phyloP scores from a whole-genome alignment of 805 yeast species.

The Saturnispora kantuleensis region DNA sequence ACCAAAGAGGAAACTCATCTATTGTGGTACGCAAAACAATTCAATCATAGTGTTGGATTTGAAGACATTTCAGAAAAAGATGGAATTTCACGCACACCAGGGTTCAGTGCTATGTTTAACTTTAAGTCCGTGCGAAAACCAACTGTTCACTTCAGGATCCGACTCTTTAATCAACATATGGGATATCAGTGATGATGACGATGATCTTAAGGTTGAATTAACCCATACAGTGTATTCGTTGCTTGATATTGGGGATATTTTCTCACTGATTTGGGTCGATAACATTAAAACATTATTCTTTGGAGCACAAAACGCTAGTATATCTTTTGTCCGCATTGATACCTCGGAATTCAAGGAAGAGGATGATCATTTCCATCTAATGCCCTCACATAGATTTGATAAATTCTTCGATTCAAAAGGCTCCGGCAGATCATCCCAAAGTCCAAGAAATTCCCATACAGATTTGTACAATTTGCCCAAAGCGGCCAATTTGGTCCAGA shows the following conservation, averaged over 20 bases:
- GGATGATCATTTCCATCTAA: slow-evolving; percentile 22
- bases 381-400: slow-evolving; percentile 64
- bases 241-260: slow-evolving; percentile 88
- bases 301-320: slow-evolving; percentile 89
- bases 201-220: slow-evolving; percentile 12
- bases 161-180: slow-evolving; percentile 86
- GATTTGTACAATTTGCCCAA: slow-evolving; percentile 14
- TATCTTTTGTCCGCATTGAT: slow-evolving; percentile 56
- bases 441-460: background rate
- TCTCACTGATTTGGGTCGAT: slow-evolving; percentile 66
- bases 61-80: slow-evolving; percentile 46
- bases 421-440: slow-evolving; percentile 1
- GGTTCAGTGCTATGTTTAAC: slow-evolving; percentile 70
- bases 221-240: slow-evolving; percentile 73
- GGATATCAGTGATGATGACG: slow-evolving; percentile 37
- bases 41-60: slow-evolving; percentile 64
- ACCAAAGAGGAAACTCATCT: slow-evolving; percentile 46
- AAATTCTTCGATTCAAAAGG: slow-evolving; percentile 86
- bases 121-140: slow-evolving; percentile 42
- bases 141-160: slow-evolving; percentile 75
- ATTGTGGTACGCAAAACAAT: slow-evolving; percentile 89
- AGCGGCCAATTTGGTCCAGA: slow-evolving; percentile 44
- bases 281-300: slow-evolving; percentile 52
- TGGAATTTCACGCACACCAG: slow-evolving; percentile 49
- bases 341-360: slow-evolving; percentile 16